Percentiles rank a stretch among this genome's conserved stretches.
These are phyloP conservation scores for Yamadazyma atmosphaerica DNA, from an alignment of 1,139 yeast species.

Conservation along the genomic window DNA sequence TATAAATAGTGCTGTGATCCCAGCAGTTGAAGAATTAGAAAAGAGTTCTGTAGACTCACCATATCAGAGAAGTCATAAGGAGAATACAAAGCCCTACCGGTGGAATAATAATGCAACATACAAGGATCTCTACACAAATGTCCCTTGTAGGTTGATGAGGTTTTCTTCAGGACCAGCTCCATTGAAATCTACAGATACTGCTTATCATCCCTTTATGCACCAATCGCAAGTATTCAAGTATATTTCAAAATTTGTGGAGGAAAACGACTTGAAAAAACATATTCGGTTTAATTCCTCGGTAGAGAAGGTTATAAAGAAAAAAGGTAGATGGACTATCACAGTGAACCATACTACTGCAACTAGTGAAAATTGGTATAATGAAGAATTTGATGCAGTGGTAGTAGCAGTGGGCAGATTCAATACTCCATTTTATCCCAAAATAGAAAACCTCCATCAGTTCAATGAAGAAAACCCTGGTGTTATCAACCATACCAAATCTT, in stretches of 20 bases:
- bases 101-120: slow-evolving; percentile 45
- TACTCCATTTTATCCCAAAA: slow-evolving; percentile 46
- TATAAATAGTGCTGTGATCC: slow-evolving; percentile 25
- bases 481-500: slow-evolving; percentile 59
- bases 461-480: slow-evolving; percentile 40
- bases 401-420: slow-evolving; percentile 55
- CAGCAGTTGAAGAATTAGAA: slow-evolving; percentile 20
- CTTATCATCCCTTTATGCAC: slow-evolving; percentile 47
- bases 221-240: slow-evolving; percentile 50
- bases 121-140: slow-evolving; percentile 59
- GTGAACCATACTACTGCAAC: no score
- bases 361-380: slow-evolving; percentile 37
- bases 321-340: slow-evolving; percentile 40
- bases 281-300: slow-evolving; percentile 35
- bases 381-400: slow-evolving; percentile 47
- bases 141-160: slow-evolving; percentile 58
- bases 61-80: background rate
- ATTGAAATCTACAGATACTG: slow-evolving; percentile 9
- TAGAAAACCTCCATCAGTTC: slow-evolving; percentile 54
- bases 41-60: slow-evolving; percentile 11
- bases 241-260: slow-evolving; percentile 35
- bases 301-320: slow-evolving; percentile 28
- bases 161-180: slow-evolving; percentile 28
- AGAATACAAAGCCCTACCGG: background rate
- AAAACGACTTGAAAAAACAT: slow-evolving; percentile 25